Evolutionary conservation across 495 filamentous ascomycete species (phyloP).

Genomic region (Lepraria neglecta): DNA sequence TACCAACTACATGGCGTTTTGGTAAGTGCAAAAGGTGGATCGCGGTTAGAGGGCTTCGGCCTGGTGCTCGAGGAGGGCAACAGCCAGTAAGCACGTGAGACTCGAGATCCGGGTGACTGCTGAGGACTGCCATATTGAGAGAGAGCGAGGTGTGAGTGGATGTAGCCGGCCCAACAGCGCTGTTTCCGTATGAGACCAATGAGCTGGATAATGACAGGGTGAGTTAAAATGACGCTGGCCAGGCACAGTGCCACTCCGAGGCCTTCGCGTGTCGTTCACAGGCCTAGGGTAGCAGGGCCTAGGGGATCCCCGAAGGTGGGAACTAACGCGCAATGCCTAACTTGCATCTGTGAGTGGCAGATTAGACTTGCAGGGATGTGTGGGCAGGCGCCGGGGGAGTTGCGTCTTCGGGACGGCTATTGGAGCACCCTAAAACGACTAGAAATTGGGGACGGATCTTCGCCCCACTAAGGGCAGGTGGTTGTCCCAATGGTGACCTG

Average conservation of each 20-base stretch:
- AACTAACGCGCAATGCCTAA: slow-evolving; percentile 14
- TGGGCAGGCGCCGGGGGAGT: slow-evolving; percentile 16
- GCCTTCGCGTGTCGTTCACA: slow-evolving; percentile 12
- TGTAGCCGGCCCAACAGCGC: slow-evolving; percentile 9
- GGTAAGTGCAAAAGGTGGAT: slow-evolving; percentile 3
- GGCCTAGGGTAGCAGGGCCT: slow-evolving; percentile 2
- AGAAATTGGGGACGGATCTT: neutral
- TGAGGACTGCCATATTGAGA: slow-evolving; percentile 16
- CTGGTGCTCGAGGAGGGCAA: neutral
- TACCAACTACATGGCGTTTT: slow-evolving; percentile 12
- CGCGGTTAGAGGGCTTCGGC: slow-evolving; percentile 15
- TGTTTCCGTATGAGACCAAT: slow-evolving; percentile 13
- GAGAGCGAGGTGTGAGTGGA: slow-evolving; percentile 13
- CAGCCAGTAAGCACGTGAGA: slow-evolving; percentile 18
- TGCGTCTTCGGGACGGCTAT: slow-evolving; percentile 10
- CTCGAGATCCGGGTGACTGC: slow-evolving; percentile 8
- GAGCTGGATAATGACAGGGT: slow-evolving; percentile 10
- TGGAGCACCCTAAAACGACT: neutral
- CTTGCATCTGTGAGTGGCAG: slow-evolving; percentile 12
- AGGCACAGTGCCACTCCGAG: neutral
- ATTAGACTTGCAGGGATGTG: slow-evolving; percentile 3
- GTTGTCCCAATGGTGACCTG: neutral
- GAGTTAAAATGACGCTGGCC: slow-evolving; percentile 10
- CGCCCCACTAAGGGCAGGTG: neutral
- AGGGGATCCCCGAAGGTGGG: slow-evolving; percentile 12